Evolutionary conservation across 805 yeast genomes (phyloP), one percentile per base, ranked within the genome.

Genomic region (Candida manassasensis): DNA sequence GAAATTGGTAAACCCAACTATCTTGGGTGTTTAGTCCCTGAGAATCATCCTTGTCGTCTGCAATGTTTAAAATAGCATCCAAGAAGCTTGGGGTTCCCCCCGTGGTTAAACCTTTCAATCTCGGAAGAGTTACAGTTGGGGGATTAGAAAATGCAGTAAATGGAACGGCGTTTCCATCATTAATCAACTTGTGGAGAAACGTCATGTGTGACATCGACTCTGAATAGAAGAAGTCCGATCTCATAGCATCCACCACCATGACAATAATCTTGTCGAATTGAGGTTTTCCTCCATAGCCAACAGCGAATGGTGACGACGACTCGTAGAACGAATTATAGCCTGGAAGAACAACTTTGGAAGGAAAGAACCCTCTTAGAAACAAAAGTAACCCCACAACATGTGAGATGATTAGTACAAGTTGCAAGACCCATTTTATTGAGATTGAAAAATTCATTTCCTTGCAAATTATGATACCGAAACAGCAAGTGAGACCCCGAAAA

Each of bases 111-210:
- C 96, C 96, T 58, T 93, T 93, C 34, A 93, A 66, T 40, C 98
- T 72, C 0, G 98, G 98, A 25, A 93, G 64, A 0, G 98, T 93
- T 7, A 93, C 98, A 0, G 98, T 93, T 3, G 98, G 98, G 1
- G 98, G 97, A 44, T 84, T 84, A 1, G 96, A 81, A 54, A 70
- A 84, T 0, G 96, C 96, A 0, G 98, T 93, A 56, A 78, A 89
- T 0, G 96, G 96, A 33, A 89, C 50, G 0, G 93, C 97, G 22
- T 69, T 48, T 8, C 95, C 94, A 0, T 67, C 45, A 35, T 74
- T 70, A 6, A 90, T 62, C 38, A 89, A 59, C 2, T 59, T 43
- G 44, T 90, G 97, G 0, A 84, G 72, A 49, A 74, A 77, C 0
- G 50, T 27, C 84, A 93, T 85, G 6, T 73, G 52, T 0, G 96